Evolutionary conservation across 2,329 filamentous ascomycete genomes (phyloP), one percentile per base, ranked within the genome.

Genomic region (Huntiella abstrusa): DNA sequence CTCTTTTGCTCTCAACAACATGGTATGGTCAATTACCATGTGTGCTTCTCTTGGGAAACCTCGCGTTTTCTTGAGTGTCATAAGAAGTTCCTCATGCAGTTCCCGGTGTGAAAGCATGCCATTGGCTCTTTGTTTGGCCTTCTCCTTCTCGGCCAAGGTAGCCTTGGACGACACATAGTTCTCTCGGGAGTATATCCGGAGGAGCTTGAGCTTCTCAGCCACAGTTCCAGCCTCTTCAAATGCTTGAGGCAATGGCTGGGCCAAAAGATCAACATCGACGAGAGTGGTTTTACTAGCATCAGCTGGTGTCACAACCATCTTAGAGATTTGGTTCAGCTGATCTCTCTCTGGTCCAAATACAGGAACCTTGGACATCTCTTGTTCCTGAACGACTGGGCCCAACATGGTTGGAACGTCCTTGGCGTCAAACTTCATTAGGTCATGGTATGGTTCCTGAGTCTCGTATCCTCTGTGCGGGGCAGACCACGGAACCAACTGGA

Each of bases 401-500:
- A 77, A 60, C 49, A 75, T 68, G 15, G 68, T 64, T 5, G 65
- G 59, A 4, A 67, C 63, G 42, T 77, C 70, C 0, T 60, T 55
- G n/a, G 64, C 59, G 51, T 79, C 73, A 41, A 80, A 75, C 15
- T 68, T 64, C 65, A 79, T 73, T 17, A 75, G 57, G 41, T 64
- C 64, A 43, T 71, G 67, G 51, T 77, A 77, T 2, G 64, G 61
- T 19, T 46, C 41, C n/a, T 50, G 59, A 71, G 71, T 69, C 58
- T 71, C 65, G 6, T 75, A 55, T 1, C 71, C 73, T 16, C 73
- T 67, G 54, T 76, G 67, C 2, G 75, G 73, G 4, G 71, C 56
- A 52, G 70, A 64, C 75, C 75, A 79, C 0, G 74, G 72, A 11
- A 76, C 63, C 51, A 80, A 59, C 51, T 77, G 73, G 51, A 69